Conservation (phyloP, 192 early-diverging fungal genomes). For the Entomortierella chlamydospora region DNA sequence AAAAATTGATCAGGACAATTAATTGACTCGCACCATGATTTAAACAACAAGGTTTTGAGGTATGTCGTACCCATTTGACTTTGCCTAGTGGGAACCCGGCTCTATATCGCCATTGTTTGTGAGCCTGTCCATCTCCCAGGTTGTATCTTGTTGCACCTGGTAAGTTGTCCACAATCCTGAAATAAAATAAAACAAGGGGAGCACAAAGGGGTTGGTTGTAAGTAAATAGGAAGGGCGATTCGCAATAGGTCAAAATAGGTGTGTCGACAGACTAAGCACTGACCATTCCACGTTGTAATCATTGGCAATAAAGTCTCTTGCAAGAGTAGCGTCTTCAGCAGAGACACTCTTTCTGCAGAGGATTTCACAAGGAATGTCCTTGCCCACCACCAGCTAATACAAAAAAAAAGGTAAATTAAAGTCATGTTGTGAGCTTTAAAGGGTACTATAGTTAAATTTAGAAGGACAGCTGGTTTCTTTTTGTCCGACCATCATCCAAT, state of each 20-base stretch:
- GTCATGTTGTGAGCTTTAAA: neutral
- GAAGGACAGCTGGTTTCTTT: neutral
- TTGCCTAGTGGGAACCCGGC: conserved; percentile 72
- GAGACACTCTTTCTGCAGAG: conserved; percentile 66
- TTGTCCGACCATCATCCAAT: no score
- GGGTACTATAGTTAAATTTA: neutral
- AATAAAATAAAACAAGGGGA: neutral
- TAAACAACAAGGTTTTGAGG: neutral
- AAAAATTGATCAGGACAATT: no score
- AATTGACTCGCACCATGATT: no score
- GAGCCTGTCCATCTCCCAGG: conserved; percentile 36
- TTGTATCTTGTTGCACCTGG: conserved; percentile 68
- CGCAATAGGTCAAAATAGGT: no score
- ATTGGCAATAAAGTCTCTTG: conserved; percentile 63
- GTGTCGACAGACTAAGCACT: no score
- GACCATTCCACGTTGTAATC: conserved; percentile 74
- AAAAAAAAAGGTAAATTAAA: no score
- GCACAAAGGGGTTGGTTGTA: neutral
- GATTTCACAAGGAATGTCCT: conserved; percentile 61
- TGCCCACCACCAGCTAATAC: conserved; percentile 56
- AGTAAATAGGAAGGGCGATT: no score
- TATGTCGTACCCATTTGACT: conserved; percentile 50
- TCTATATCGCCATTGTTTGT: conserved; percentile 58
- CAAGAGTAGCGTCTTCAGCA: conserved; percentile 55
- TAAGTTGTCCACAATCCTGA: conserved; percentile 73